phyloP scores from a whole-genome alignment of 129 eudicot genomes.

The Lactuca sativa region DNA sequence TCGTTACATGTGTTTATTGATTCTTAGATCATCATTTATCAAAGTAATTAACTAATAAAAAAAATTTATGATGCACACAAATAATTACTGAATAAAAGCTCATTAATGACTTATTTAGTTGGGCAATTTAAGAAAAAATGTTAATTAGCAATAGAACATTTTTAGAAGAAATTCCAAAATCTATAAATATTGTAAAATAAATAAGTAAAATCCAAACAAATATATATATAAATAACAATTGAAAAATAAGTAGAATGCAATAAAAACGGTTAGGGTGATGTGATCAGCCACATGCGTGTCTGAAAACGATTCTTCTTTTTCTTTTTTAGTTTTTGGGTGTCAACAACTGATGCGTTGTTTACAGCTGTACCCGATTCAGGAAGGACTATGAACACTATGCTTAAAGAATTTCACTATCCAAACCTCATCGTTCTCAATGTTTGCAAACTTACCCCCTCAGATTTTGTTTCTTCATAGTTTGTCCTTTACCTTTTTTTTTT shows the following conservation, averaged over 20 bases:
- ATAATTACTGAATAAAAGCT: too few relatives aligned
- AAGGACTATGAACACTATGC: constrained; percentile 36
- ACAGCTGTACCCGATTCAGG: constrained; percentile 76
- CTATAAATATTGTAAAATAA: not conserved
- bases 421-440: constrained; percentile 7
- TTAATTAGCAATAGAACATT: too few relatives aligned
- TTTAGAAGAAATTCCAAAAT: too few relatives aligned
- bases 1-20: too few relatives aligned
- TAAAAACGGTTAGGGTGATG: constrained; percentile 43
- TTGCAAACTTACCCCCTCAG: not conserved
- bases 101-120: too few relatives aligned
- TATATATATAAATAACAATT: too few relatives aligned
- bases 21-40: too few relatives aligned
- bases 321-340: constrained; percentile 30
- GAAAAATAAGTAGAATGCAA: constrained; percentile 4
- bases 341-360: constrained; percentile 53
- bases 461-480: not conserved
- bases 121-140: too few relatives aligned
- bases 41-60: too few relatives aligned
- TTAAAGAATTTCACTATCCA: not conserved
- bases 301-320: constrained; percentile 47
- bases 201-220: too few relatives aligned
- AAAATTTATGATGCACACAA: too few relatives aligned
- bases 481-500: not conserved
- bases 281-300: constrained; percentile 53